These are phyloP conservation scores for Oropetium thomaeum DNA, from an alignment of 176 grass and related monocot species.

Conservation along the genomic window DNA sequence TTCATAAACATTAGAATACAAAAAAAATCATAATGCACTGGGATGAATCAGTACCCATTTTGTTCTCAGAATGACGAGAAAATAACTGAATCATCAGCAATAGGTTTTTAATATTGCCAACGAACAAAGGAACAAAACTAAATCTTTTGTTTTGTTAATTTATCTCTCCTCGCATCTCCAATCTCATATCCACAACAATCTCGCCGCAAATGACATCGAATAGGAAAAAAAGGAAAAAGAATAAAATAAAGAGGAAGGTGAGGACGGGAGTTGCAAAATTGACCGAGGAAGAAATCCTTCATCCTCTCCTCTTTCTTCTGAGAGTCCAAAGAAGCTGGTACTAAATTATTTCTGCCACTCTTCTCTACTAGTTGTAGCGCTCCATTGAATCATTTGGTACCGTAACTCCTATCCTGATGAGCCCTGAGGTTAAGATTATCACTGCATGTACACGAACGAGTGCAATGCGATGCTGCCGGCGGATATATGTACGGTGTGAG, in stretches of 20 bases:
- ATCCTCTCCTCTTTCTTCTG: slow-evolving; percentile 40
- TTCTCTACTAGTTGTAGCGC: slow-evolving; percentile 17
- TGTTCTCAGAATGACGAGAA: neutral
- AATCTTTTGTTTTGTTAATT: slow-evolving; percentile 28
- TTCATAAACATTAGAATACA: slow-evolving; percentile 15
- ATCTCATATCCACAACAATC: slow-evolving; percentile 49
- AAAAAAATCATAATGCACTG: no score
- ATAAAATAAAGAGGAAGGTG: slow-evolving; percentile 22
- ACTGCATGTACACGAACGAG: slow-evolving; percentile 17
- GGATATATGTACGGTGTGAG: slow-evolving; percentile 33
- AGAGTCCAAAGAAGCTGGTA: slow-evolving; percentile 36
- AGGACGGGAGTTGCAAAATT: slow-evolving; percentile 36
- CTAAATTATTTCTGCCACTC: slow-evolving; percentile 38
- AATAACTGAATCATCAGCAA: slow-evolving; percentile 11
- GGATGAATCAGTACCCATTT: slow-evolving; percentile 30
- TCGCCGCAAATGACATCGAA: slow-evolving; percentile 23
- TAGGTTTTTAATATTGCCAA: neutral
- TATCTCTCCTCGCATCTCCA: slow-evolving; percentile 33
- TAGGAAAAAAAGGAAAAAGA: neutral
- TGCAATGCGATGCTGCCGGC: neutral
- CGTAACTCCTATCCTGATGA: slow-evolving; percentile 28
- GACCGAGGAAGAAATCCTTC: slow-evolving; percentile 26
- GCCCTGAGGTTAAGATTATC: slow-evolving; percentile 24
- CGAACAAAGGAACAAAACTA: slow-evolving; percentile 34
- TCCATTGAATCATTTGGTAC: slow-evolving; percentile 20